Conservation (phyloP, 176 grass and related monocot genomes). For the Alopecurus myosuroides region DNA sequence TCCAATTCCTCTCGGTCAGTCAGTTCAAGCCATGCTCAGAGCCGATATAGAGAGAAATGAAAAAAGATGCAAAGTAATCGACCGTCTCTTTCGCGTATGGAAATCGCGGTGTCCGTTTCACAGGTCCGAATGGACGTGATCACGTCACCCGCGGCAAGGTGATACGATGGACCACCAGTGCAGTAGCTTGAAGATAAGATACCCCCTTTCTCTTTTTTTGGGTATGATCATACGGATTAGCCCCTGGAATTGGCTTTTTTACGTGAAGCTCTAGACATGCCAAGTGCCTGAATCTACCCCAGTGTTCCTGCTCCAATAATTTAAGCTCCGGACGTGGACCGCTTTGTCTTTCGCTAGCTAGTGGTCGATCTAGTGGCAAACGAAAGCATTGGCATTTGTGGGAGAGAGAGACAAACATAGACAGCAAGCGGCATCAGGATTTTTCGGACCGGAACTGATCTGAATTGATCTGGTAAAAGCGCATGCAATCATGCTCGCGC, state of each 20-base stretch:
- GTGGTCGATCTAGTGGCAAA: not conserved
- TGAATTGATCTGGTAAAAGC: not conserved
- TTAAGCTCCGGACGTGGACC: not conserved
- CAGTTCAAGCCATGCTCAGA: too few relatives aligned
- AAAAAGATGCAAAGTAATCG: too few relatives aligned
- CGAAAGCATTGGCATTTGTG: not conserved
- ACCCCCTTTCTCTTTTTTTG: not conserved
- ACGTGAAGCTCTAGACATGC: not conserved
- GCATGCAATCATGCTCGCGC: not conserved
- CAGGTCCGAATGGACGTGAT: too few relatives aligned
- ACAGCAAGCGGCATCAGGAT: not conserved
- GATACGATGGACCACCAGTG: not conserved
- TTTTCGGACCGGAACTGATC: not conserved
- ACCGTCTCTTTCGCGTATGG: too few relatives aligned
- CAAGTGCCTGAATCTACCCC: not conserved
- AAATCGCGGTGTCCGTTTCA: too few relatives aligned
- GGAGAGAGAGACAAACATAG: not conserved
- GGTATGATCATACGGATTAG: not conserved
- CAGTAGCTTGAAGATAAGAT: not conserved
- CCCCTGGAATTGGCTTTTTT: not conserved
- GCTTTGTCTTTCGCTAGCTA: not conserved
- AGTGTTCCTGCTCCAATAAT: constrained; percentile 1
- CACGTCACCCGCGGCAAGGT: too few relatives aligned
- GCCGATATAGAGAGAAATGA: too few relatives aligned
- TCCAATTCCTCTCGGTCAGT: not conserved